Evolutionary conservation across 192 early-diverging fungal species (phyloP).

Genomic region (Cetraspora pellucida): DNA sequence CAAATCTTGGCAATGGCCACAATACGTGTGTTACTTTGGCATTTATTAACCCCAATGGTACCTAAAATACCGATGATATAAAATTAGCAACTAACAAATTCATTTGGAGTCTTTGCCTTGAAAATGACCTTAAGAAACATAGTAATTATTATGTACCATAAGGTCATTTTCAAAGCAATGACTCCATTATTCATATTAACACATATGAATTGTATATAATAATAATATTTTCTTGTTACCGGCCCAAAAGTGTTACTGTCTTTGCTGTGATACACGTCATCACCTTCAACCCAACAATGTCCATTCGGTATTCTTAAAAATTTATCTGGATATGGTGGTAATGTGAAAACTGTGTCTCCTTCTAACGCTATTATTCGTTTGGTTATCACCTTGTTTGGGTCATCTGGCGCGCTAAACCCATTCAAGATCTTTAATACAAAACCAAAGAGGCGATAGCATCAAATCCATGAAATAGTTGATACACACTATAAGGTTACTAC

Average conservation of each 20-base stretch:
- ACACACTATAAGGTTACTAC: conserved; percentile 63
- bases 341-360: conserved; percentile 71
- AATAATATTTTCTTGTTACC: conserved; percentile 44
- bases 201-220: not conserved
- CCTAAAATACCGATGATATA: conserved; percentile 35
- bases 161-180: too few species aligned
- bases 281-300: conserved; percentile 86
- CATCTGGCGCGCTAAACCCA: conserved; percentile 56
- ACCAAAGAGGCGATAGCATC: not conserved
- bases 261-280: conserved; percentile 79
- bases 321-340: conserved; percentile 44
- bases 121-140: too few species aligned
- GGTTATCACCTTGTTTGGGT: conserved; percentile 70
- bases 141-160: not conserved
- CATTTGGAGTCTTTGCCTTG: too few species aligned
- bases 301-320: conserved; percentile 71
- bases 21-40: conserved; percentile 61
- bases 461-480: conserved; percentile 2
- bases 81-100: not conserved
- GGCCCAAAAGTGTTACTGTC: conserved; percentile 84
- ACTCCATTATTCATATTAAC: not conserved
- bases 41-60: conserved; percentile 70
- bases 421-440: conserved; percentile 16
- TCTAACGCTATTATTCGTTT: conserved; percentile 86
- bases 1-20: conserved; percentile 72